Evolutionary conservation across 768 basidiomycete species (phyloP).

Genomic region (Lactarius trivialis): DNA sequence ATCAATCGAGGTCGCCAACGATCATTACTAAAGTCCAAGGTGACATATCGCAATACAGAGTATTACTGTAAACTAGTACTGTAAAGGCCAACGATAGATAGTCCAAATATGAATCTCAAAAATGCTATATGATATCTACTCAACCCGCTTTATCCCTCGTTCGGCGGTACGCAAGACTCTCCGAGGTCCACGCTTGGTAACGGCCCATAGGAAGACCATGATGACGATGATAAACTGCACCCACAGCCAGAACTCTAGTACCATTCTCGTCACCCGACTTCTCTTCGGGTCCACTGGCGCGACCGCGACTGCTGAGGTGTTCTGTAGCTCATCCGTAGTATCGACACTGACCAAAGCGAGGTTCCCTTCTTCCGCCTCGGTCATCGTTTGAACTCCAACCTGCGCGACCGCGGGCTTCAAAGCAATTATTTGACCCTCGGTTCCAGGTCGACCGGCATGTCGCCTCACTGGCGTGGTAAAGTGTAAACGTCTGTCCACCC

Average conservation of each 20-base stretch:
- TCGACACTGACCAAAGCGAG: background rate
- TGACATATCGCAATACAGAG: no score
- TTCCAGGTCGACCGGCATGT: background rate
- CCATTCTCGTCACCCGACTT: slow-evolving; percentile 34
- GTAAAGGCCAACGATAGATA: background rate
- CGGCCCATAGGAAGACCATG: slow-evolving; percentile 70
- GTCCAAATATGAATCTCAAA: background rate
- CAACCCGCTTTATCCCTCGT: slow-evolving; percentile 13
- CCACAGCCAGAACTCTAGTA: slow-evolving; percentile 81
- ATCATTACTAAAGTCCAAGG: background rate
- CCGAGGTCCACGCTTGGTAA: slow-evolving; percentile 73
- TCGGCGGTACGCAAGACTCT: slow-evolving; percentile 50
- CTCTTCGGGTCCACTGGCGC: slow-evolving; percentile 14
- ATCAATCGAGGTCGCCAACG: no score
- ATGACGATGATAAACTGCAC: slow-evolving; percentile 73
- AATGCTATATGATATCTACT: background rate
- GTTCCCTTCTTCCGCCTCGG: background rate
- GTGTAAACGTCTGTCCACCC: slow-evolving; percentile 51
- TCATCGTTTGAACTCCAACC: slow-evolving; percentile 6
- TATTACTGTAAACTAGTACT: no score
- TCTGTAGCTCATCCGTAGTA: background rate
- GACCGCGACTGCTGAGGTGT: background rate
- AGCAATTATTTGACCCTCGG: background rate
- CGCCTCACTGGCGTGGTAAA: slow-evolving; percentile 25
- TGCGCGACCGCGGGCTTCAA: slow-evolving; percentile 5